Base-by-base conservation (phyloP, 495 filamentous ascomycete genomes). In the Tuber brumale region DNA sequence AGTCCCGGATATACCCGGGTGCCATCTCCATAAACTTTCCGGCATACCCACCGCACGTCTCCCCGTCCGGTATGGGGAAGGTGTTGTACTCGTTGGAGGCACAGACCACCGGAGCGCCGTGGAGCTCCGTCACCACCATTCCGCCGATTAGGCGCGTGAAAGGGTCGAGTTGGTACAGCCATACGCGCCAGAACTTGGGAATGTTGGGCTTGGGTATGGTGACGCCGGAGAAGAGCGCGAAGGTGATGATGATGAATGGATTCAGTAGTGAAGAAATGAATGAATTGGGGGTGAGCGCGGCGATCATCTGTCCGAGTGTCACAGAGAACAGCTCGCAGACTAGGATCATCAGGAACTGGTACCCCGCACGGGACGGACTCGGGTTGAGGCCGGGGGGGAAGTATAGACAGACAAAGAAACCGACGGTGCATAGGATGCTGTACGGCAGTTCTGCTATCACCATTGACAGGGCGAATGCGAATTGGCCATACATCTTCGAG, bases 191-290 rank as follows among this genome's bases (percentile, higher is more conserved):
- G 85, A 94, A 94, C 5, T 81, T 83, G 8, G 92, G 92, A 82
- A 96, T 92, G 80, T 91, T 89, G 0, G 89, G 88, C 42, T 88
- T 89, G 0, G 93, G 92, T 73, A 94, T 91, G 14, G 92, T 89
- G 72, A 95, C 92, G 77, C 93, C 93, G 82, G 92, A 95, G 88
- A 96, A 94, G 23, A 95, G 86, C 14, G 91, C 88, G 82, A 94
- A 93, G 70, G 91, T 89, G 84, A 94, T 91, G 82, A 92, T 90
- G 82, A 94, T 85, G 79, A 93, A 91, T 5, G 93, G 93, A 76
- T 94, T 93, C 77, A 90, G 86, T 72, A 92, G 88, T 4, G 90
- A 87, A 2, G 91, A 88, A 77, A 94, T 90, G 84, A 93, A 92
- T 45, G 89, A 86, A 41, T 86, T 89, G 0, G 92, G 92, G 0